phyloP scores from a whole-genome alignment of 2,329 filamentous ascomycete genomes.

The Aureobasidium subglaciale region DNA sequence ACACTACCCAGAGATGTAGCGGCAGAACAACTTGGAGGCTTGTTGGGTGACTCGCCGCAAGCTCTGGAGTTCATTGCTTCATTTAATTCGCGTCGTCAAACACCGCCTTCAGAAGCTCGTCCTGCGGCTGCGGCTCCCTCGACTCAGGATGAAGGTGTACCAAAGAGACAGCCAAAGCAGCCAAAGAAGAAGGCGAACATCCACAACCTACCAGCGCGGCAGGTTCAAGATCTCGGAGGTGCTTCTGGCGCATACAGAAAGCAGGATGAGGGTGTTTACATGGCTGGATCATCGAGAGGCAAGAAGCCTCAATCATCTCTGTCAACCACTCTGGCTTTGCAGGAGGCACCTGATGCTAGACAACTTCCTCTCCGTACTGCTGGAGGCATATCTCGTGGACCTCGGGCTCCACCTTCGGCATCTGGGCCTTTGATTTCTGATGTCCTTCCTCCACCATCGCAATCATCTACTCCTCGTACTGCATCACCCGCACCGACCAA shows the following conservation, averaged over 20 bases:
- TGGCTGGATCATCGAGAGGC: slow-evolving; percentile 41
- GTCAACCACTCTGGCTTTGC: slow-evolving; percentile 42
- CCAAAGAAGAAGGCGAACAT: slow-evolving; percentile 38
- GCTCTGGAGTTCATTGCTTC: slow-evolving; percentile 64
- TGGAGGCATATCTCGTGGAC: slow-evolving; percentile 37
- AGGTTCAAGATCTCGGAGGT: slow-evolving; percentile 54
- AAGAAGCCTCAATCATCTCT: slow-evolving; percentile 31
- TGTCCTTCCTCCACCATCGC: slow-evolving; percentile 29
- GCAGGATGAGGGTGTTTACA: slow-evolving; percentile 67
- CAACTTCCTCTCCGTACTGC: slow-evolving; percentile 38
- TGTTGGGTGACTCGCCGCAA: slow-evolving; percentile 79
- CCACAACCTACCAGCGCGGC: slow-evolving; percentile 33
- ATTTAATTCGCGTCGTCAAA: slow-evolving; percentile 60
- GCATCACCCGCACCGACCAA: slow-evolving; percentile 45
- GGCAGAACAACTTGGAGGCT: slow-evolving; percentile 76
- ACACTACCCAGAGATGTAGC: slow-evolving; percentile 70
- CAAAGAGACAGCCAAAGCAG: slow-evolving; percentile 21
- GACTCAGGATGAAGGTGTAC: slow-evolving; percentile 19
- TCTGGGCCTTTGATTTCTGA: slow-evolving; percentile 79
- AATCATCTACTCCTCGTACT: slow-evolving; percentile 40
- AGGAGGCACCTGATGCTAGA: slow-evolving; percentile 44
- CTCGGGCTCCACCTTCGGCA: slow-evolving; percentile 58
- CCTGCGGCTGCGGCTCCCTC: slow-evolving; percentile 20
- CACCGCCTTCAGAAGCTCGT: slow-evolving; percentile 24
- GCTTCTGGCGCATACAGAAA: slow-evolving; percentile 65